A percentile compares a stretch with the other conserved stretches of the same genome.
phyloP scores from a whole-genome alignment of 1,284 basidiomycete genomes.

The Apiotrichum laibachii region DNA sequence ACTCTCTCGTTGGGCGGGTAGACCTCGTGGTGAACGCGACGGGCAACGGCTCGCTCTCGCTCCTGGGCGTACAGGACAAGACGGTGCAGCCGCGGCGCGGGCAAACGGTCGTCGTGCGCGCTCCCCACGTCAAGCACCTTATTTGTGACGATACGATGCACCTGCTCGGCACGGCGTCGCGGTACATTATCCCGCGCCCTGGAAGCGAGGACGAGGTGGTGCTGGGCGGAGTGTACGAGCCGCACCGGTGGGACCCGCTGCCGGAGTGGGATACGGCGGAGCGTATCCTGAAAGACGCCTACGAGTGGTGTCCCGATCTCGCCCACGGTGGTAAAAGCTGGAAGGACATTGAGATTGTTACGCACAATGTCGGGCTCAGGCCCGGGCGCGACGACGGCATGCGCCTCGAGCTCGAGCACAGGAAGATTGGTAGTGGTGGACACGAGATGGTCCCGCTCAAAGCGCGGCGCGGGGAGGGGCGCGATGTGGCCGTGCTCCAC shows the following conservation, averaged over 20 bases:
- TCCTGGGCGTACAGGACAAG: constrained; percentile 54
- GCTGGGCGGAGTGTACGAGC: constrained; percentile 45
- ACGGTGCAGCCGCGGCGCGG: constrained; percentile 58
- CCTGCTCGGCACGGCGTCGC: constrained; percentile 37
- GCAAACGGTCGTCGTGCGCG: constrained; percentile 56
- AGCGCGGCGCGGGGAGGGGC: constrained; percentile 49
- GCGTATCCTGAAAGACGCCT: constrained; percentile 39
- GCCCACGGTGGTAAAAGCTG: constrained; percentile 29
- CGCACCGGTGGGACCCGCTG: constrained; percentile 38
- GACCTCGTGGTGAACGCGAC: constrained; percentile 54
- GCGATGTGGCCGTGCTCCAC: constrained; percentile 59
- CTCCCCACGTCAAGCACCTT: constrained; percentile 43
- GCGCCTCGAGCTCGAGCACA: constrained; percentile 61
- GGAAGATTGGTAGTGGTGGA: constrained; percentile 47
- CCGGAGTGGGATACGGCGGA: constrained; percentile 27
- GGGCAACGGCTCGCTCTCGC: constrained; percentile 57
- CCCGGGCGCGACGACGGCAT: constrained; percentile 65
- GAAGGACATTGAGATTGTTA: constrained; percentile 53
- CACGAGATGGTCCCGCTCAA: neutral
- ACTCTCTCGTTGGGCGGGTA: constrained; percentile 30
- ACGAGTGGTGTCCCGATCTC: constrained; percentile 39
- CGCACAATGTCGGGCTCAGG: constrained; percentile 64
- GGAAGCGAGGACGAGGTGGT: constrained; percentile 42
- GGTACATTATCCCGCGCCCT: constrained; percentile 48
- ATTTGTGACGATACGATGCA: constrained; percentile 30